Base-by-base conservation (phyloP, 2,329 filamentous ascomycete genomes). In the Fusarium subtropicale region DNA sequence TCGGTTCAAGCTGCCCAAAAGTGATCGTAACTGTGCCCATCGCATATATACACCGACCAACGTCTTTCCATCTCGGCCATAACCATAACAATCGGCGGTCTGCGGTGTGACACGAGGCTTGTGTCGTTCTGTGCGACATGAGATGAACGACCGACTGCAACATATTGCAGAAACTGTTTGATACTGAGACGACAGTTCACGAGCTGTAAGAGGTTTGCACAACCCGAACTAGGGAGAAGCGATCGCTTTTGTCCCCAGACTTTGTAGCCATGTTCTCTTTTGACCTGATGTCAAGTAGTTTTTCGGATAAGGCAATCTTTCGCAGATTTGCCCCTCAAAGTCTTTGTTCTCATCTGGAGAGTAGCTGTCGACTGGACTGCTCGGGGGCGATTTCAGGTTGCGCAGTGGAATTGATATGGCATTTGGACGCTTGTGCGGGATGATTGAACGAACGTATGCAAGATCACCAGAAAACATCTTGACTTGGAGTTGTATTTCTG, bases 401-500 rank as follows among this genome's bases (percentile, higher is more conserved):
- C 52, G 65, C 30, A 75, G 52, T 33, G 75, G 69, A 30, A 75
- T 60, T 18, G 62, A 36, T n/a, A 52, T 60, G 22, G 22, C 11
- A 33, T 30, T 54, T 20, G n/a, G 44, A 13, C 34, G 45, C 5
- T 53, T 71, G 20, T 36, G 33, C 11, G 38, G 4, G 9, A 28
- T 30, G 18, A 44, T 34, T 39, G 62, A 60, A 8, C 60, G 71
- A 59, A 78, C 69, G 63, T 70, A 71, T 20, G 68, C 36, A 28
- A 78, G 66, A 47, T 77, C 76, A 38, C 69, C 75, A 18, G 70
- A 64, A 56, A 77, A 78, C 76, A 78, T 78, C 47, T 34, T 64
- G 64, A 10, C 22, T 16, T 38, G 34, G 10, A 2, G n/a, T 15
- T 11, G 30, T 24, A 31, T 5, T 13, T 50, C 2, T 15, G 33